phyloP scores from a whole-genome alignment of 495 filamentous ascomycete species.

The Penicillium herquei region DNA sequence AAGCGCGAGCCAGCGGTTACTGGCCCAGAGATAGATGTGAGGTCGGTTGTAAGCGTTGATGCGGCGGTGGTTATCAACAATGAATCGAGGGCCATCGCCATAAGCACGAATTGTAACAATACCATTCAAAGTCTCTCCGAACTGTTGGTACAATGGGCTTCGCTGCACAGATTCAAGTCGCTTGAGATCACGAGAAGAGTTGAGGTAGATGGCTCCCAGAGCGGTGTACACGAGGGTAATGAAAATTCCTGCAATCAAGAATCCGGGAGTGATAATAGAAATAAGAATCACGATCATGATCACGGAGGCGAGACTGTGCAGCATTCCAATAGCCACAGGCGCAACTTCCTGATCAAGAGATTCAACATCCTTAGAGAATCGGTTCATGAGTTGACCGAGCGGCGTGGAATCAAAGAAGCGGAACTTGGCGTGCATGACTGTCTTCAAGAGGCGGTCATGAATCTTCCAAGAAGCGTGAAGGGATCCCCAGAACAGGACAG shows the following conservation, averaged over 20 bases:
- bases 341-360: slow-evolving; percentile 95
- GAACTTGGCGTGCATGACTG: slow-evolving; percentile 86
- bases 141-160: slow-evolving; percentile 96
- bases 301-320: slow-evolving; percentile 68
- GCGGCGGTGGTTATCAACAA: slow-evolving; percentile 83
- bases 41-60: slow-evolving; percentile 92
- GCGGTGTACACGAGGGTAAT: slow-evolving; percentile 80
- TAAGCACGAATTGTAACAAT: slow-evolving; percentile 98
- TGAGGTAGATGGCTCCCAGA: slow-evolving; percentile 84
- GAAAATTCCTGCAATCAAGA: slow-evolving; percentile 83
- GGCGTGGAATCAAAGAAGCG: slow-evolving; percentile 98
- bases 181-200: slow-evolving; percentile 90
- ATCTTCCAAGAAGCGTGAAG: slow-evolving; percentile 84
- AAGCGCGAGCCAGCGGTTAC: slow-evolving; percentile 94
- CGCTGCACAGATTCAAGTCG: slow-evolving; percentile 90
- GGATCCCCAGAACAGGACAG: slow-evolving; percentile 88
- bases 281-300: slow-evolving; percentile 91
- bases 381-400: slow-evolving; percentile 95
- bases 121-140: slow-evolving; percentile 92
- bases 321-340: slow-evolving; percentile 76
- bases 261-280: slow-evolving; percentile 85
- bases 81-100: slow-evolving; percentile 88
- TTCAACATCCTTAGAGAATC: slow-evolving; percentile 97
- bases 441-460: slow-evolving; percentile 73
- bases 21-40: slow-evolving; percentile 96